phyloP scores from a whole-genome alignment of 169 alveolate genomes.

The Eimeria zaria region DNA sequence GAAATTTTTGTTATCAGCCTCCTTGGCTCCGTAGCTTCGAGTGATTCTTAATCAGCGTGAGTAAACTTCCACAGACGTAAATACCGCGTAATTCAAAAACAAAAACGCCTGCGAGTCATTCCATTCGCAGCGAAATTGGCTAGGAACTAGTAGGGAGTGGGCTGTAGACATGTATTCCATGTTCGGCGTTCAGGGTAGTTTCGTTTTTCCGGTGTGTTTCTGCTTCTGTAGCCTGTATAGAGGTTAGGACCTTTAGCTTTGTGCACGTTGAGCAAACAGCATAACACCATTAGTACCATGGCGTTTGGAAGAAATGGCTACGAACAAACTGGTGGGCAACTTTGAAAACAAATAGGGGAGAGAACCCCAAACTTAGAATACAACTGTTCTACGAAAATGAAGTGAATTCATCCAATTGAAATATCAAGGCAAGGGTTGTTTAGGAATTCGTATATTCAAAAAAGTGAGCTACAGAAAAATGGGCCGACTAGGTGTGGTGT shows the following conservation, averaged over 20 bases:
- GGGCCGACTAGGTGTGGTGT: neutral
- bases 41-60: neutral
- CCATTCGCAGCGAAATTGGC: neutral
- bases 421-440: neutral
- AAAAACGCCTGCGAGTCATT: neutral
- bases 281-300: neutral
- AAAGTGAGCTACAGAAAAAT: neutral
- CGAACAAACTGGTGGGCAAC: neutral
- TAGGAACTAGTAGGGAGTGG: neutral
- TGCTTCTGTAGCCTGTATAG: neutral
- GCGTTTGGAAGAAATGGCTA: neutral
- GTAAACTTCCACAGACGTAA: neutral
- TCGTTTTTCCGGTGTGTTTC: neutral
- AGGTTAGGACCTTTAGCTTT: neutral
- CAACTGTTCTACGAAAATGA: neutral
- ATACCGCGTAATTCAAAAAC: neutral
- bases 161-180: neutral
- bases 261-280: neutral
- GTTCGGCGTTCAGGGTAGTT: neutral
- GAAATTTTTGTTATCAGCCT: neutral
- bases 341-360: neutral
- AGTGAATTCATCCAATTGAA: neutral
- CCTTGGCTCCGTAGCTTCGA: constrained; percentile 11
- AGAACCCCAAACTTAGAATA: neutral
- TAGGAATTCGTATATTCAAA: neutral